Conservation (phyloP, 163 green algal species). For the Chloromonas sp. region DNA sequence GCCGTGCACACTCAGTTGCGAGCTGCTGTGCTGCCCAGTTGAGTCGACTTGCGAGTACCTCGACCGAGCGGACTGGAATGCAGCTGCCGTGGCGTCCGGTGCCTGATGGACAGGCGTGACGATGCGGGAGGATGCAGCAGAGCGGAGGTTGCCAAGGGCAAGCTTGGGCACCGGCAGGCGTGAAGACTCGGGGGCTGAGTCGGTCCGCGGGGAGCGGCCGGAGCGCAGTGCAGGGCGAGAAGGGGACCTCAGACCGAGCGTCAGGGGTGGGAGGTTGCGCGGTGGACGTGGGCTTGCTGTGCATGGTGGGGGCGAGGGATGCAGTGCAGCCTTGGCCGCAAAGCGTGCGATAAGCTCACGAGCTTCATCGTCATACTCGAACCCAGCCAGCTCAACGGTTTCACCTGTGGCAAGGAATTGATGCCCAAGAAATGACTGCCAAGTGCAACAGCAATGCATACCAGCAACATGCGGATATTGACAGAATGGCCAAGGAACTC, state of each 20-base stretch:
- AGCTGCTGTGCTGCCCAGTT: too few species aligned
- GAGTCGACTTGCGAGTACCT: too few species aligned
- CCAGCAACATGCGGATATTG: too few species aligned
- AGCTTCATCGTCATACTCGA: conserved; percentile 36
- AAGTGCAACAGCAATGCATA: too few species aligned
- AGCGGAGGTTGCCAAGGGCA: not conserved
- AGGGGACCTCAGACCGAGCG: too few species aligned
- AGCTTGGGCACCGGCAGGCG: not conserved
- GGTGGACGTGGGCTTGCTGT: not conserved
- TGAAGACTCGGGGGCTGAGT: not conserved
- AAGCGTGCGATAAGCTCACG: conserved; percentile 12
- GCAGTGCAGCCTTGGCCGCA: not conserved
- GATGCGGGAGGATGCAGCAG: conserved; percentile 4
- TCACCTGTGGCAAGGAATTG: not conserved
- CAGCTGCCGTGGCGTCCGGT: too few species aligned
- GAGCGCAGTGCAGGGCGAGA: too few species aligned
- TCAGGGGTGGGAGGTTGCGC: not conserved
- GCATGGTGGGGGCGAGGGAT: not conserved
- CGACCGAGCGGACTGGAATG: too few species aligned
- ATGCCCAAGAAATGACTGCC: too few species aligned
- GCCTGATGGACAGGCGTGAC: not conserved
- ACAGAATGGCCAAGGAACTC: too few species aligned
- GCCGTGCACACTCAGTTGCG: too few species aligned
- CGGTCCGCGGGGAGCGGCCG: too few species aligned
- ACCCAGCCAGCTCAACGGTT: conserved; percentile 20